A percentile compares a stretch with the other conserved stretches of the same genome.
Conservation (phyloP, 2,329 filamentous ascomycete species). For the Fusarium pseudocircinatum region DNA sequence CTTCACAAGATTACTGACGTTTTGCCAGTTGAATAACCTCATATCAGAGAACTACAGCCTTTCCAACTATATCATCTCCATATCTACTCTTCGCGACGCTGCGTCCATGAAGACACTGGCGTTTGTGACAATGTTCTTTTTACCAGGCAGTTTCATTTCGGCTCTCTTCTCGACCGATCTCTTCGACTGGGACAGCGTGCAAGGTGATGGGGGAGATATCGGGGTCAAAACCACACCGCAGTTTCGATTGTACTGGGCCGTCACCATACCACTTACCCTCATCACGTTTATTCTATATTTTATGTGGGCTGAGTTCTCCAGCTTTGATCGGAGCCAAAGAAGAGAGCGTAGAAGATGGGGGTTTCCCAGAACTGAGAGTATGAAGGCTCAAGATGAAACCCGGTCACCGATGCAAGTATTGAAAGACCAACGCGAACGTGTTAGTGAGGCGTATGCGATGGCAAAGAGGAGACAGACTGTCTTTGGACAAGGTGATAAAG, state of each 20-base stretch:
- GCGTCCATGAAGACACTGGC: slow-evolving; percentile 56
- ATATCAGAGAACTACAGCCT: slow-evolving; percentile 51
- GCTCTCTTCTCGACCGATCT: slow-evolving; percentile 52
- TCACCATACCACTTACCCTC: slow-evolving; percentile 52
- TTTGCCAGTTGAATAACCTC: slow-evolving; percentile 49
- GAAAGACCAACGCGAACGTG: slow-evolving; percentile 19
- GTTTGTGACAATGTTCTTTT: slow-evolving; percentile 55
- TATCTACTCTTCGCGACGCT: slow-evolving; percentile 52
- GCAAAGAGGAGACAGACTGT: slow-evolving; percentile 17
- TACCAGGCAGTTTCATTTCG: slow-evolving; percentile 55
- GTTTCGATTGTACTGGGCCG: slow-evolving; percentile 53
- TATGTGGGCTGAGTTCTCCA: slow-evolving; percentile 46
- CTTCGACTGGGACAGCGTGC: slow-evolving; percentile 47
- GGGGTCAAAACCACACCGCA: slow-evolving; percentile 47
- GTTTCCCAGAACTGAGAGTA: slow-evolving; percentile 24
- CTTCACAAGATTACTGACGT: slow-evolving; percentile 6
- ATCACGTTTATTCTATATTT: slow-evolving; percentile 50
- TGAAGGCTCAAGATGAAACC: slow-evolving; percentile 12
- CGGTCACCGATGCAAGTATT: slow-evolving; percentile 25
- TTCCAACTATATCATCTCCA: slow-evolving; percentile 49
- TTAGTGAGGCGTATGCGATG: slow-evolving; percentile 20
- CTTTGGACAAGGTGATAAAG: slow-evolving; percentile 12
- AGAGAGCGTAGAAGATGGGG: slow-evolving; percentile 27
- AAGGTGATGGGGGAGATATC: slow-evolving; percentile 41
- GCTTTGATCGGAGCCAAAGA: slow-evolving; percentile 32